These are phyloP conservation scores for Scutellaria barbata DNA, from an alignment of 257 asterid genomes.

Conservation along the genomic window DNA sequence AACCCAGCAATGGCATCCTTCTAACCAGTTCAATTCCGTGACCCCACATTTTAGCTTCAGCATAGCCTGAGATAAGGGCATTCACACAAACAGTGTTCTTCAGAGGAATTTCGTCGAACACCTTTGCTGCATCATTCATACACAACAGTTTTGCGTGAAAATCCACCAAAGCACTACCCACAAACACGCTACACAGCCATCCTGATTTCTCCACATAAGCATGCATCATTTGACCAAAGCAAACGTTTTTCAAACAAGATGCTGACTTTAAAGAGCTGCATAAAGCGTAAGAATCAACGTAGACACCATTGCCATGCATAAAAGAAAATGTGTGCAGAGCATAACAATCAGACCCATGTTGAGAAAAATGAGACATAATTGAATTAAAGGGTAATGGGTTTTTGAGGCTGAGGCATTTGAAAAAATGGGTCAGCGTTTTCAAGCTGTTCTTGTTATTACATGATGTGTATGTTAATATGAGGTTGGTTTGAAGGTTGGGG, in stretches of 20 bases:
- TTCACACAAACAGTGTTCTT: constrained; percentile 68
- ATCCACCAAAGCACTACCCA: constrained; percentile 76
- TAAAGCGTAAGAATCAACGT: constrained; percentile 67
- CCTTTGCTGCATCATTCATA: constrained; percentile 49
- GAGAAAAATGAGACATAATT: constrained; percentile 72
- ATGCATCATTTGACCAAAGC: constrained; percentile 58
- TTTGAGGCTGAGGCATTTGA: constrained; percentile 54
- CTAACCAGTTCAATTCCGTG: constrained; percentile 51
- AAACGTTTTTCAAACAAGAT: constrained; percentile 39
- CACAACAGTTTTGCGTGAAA: constrained; percentile 47
- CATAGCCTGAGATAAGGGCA: constrained; percentile 74
- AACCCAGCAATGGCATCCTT: constrained; percentile 47
- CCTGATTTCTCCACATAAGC: constrained; percentile 59
- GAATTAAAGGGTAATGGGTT: constrained; percentile 74
- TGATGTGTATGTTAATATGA: constrained; percentile 50
- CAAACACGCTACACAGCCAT: constrained; percentile 73
- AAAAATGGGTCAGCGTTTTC: constrained; percentile 44
- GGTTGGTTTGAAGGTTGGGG: constrained; percentile 65
- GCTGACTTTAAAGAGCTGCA: constrained; percentile 60
- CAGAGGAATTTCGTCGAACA: constrained; percentile 89
- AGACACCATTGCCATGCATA: constrained; percentile 65
- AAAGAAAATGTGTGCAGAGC: constrained; percentile 65
- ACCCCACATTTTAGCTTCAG: constrained; percentile 74
- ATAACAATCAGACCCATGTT: constrained; percentile 49
- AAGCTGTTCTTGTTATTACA: constrained; percentile 32